Conservation (phyloP, 2,329 filamentous ascomycete species). For the Colletotrichum paranaense region DNA sequence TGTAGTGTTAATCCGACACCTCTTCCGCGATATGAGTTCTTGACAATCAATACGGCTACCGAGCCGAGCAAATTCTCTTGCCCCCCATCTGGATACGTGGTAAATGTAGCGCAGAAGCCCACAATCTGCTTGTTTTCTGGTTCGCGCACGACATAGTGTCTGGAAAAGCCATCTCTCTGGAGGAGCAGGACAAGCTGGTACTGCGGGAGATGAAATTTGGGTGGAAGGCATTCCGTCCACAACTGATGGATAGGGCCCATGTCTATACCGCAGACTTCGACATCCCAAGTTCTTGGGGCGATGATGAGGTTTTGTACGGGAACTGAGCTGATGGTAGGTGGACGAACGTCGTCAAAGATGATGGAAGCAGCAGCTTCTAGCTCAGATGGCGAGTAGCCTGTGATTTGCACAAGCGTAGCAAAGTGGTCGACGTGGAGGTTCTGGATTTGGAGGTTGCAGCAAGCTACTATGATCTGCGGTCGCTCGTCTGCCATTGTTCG, state of each 20-base stretch:
- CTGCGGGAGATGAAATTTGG: slow-evolving; percentile 57
- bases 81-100: slow-evolving; percentile 65
- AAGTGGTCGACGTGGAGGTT: slow-evolving; percentile 55
- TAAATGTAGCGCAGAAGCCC: slow-evolving; percentile 71
- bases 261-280: slow-evolving; percentile 55
- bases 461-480: slow-evolving; percentile 64
- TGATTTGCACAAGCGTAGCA: slow-evolving; percentile 62
- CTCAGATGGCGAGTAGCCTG: slow-evolving; percentile 58
- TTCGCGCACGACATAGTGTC: slow-evolving; percentile 67
- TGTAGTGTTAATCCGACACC: slow-evolving; percentile 67
- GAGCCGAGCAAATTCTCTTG: slow-evolving; percentile 66
- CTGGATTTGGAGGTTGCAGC: slow-evolving; percentile 56
- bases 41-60: slow-evolving; percentile 65
- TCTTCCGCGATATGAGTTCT: slow-evolving; percentile 55
- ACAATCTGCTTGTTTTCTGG: slow-evolving; percentile 55
- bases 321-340: neutral
- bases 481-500: slow-evolving; percentile 57
- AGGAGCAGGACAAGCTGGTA: slow-evolving; percentile 59
- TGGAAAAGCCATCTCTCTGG: slow-evolving; percentile 64
- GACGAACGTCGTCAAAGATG: slow-evolving; percentile 56
- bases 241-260: slow-evolving; percentile 54
- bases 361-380: slow-evolving; percentile 63
- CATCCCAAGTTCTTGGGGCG: slow-evolving; percentile 50
- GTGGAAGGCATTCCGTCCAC: slow-evolving; percentile 58
- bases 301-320: slow-evolving; percentile 30